Conservation (phyloP, 176 grass and related monocot genomes). For the Aegilops tauschii region DNA sequence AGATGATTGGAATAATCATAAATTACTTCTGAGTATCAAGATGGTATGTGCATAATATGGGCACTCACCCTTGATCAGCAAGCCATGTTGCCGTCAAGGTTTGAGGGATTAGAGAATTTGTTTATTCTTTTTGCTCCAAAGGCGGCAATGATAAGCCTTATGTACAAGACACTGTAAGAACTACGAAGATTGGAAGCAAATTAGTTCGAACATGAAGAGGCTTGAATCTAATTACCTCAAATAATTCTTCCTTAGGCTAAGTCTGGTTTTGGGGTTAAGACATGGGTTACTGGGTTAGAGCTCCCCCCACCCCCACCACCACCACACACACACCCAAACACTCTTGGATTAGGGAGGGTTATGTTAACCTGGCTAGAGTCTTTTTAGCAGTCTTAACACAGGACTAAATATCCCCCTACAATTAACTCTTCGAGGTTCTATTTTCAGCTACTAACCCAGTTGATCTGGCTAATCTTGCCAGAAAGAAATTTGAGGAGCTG, state of each 20-base stretch:
- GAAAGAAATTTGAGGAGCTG: background rate
- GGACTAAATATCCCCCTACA: background rate
- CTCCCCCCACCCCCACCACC: background rate
- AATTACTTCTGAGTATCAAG: background rate
- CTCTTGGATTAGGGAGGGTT: background rate
- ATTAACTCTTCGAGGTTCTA: background rate
- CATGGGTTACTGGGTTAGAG: background rate
- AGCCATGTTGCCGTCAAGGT: background rate
- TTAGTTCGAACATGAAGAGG: background rate
- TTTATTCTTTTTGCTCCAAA: background rate
- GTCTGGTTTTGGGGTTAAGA: background rate
- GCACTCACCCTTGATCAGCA: background rate
- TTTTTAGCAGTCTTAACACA: background rate
- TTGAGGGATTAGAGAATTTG: background rate
- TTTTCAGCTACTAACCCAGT: background rate
- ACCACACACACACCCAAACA: background rate
- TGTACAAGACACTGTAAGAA: background rate
- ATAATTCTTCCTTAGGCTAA: background rate
- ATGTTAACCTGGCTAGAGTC: background rate
- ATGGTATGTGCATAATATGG: background rate
- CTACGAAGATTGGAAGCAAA: background rate
- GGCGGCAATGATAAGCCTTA: background rate
- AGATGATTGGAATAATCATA: background rate
- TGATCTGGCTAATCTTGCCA: background rate
- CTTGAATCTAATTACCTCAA: background rate